phyloP scores from a whole-genome alignment of 1,139 yeast species.

The Yamadazyma dushanensis region DNA sequence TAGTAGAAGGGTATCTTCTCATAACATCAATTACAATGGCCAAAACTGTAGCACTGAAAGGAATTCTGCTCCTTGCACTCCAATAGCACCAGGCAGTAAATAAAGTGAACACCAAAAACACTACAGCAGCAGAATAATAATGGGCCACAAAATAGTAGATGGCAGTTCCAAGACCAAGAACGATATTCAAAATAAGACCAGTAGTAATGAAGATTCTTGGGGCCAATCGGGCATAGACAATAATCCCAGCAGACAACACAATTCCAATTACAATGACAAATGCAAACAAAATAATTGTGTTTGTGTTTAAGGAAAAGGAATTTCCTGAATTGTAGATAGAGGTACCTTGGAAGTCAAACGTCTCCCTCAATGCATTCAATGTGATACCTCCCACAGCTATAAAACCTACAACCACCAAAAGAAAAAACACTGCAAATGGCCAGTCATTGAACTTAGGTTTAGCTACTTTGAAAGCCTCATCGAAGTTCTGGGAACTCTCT shows the following conservation, averaged over 20 bases:
- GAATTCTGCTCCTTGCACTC: slow-evolving; percentile 68
- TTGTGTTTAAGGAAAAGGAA: slow-evolving; percentile 66
- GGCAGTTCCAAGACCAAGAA: slow-evolving; percentile 73
- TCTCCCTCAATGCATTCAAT: slow-evolving; percentile 58
- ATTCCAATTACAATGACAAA: slow-evolving; percentile 65
- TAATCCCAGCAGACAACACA: slow-evolving; percentile 56
- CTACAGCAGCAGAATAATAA: slow-evolving; percentile 79
- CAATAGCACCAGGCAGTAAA: slow-evolving; percentile 74
- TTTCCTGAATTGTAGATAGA: slow-evolving; percentile 59
- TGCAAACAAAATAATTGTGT: slow-evolving; percentile 68
- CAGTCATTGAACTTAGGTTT: slow-evolving; percentile 73
- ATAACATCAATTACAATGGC: slow-evolving; percentile 75
- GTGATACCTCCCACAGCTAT: slow-evolving; percentile 70
- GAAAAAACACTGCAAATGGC: slow-evolving; percentile 67
- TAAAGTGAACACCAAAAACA: slow-evolving; percentile 62
- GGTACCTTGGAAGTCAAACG: slow-evolving; percentile 58
- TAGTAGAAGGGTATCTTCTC: slow-evolving; percentile 67
- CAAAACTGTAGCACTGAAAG: slow-evolving; percentile 72
- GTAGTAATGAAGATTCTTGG: slow-evolving; percentile 69
- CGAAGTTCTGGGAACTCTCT: slow-evolving; percentile 44
- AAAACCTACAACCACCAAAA: slow-evolving; percentile 65
- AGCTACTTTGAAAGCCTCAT: slow-evolving; percentile 63
- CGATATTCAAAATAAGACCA: slow-evolving; percentile 66
- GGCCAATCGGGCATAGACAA: slow-evolving; percentile 59
- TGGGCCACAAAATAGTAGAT: slow-evolving; percentile 63